A percentile compares a stretch with the other conserved stretches of the same genome.
Conservation (phyloP, 306 rosid species). For the Rosa persica region DNA sequence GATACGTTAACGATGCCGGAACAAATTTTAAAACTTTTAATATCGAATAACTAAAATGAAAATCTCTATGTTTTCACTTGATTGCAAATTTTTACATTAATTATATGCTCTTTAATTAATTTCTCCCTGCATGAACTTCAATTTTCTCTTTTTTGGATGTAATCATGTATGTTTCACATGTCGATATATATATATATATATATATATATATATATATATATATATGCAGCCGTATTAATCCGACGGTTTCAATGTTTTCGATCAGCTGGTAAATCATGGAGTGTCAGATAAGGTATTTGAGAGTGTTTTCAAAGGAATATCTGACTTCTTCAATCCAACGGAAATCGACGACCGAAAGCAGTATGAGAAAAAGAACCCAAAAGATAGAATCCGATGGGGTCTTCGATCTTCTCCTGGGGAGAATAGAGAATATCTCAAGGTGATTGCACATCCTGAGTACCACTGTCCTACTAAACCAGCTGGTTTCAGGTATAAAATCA, state of each 20-base stretch:
- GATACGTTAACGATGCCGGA: not conserved
- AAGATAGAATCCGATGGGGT: slow-evolving; percentile 38
- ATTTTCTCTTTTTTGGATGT: not conserved
- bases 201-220: not conserved
- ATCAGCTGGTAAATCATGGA: slow-evolving; percentile 46
- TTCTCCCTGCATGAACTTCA: not conserved
- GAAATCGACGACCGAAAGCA: slow-evolving; percentile 31
- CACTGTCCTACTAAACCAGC: slow-evolving; percentile 36
- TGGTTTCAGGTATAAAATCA: slow-evolving; percentile 31
- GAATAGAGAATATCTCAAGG: slow-evolving; percentile 51
- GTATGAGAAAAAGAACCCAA: slow-evolving; percentile 16
- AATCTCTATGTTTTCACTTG: not conserved
- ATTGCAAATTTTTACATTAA: not conserved
- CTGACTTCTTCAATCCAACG: slow-evolving; percentile 35
- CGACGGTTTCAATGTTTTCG: not conserved
- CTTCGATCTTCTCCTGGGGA: slow-evolving; percentile 30
- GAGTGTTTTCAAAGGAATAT: slow-evolving; percentile 26
- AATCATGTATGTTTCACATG: not conserved
- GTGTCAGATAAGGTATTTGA: slow-evolving; percentile 31
- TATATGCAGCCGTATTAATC: not conserved
- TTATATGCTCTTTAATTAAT: not conserved
- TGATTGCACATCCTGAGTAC: slow-evolving; percentile 38
- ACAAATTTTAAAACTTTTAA: not conserved
- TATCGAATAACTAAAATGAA: not conserved
- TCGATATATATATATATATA: not conserved